A percentile compares a stretch with the other conserved stretches of the same genome.
Conservation (phyloP, 1,139 yeast species). For the Ashbya aceris region DNA sequence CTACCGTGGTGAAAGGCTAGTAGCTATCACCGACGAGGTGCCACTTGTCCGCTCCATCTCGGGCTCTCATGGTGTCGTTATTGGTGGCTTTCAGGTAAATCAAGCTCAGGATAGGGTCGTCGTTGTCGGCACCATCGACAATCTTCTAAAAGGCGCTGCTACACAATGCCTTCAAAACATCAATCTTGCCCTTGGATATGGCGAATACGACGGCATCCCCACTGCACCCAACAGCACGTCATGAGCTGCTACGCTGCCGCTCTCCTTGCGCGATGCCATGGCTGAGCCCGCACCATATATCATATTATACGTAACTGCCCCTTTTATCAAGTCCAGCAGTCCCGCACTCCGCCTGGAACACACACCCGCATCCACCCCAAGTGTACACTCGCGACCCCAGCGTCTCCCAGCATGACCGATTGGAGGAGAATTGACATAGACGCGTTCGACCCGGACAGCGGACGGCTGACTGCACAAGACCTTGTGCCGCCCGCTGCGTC, state of each 20-base stretch:
- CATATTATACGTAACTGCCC: too few species aligned
- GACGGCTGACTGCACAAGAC: constrained; percentile 54
- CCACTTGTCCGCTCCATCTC: constrained; percentile 87
- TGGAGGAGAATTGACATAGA: constrained; percentile 86
- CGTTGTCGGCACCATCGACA: constrained; percentile 89
- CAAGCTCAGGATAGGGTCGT: constrained; percentile 86
- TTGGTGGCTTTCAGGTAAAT: constrained; percentile 94
- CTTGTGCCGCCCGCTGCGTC: constrained; percentile 43
- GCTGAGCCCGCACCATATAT: too few species aligned
- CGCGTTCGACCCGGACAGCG: constrained; percentile 71
- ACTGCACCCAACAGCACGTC: not conserved
- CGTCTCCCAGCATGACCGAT: constrained; percentile 27
- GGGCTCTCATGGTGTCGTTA: constrained; percentile 88
- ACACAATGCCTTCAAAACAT: constrained; percentile 96
- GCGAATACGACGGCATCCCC: constrained; percentile 94
- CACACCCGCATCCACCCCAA: too few species aligned
- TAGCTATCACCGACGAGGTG: constrained; percentile 51
- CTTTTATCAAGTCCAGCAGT: too few species aligned
- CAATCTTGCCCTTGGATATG: constrained; percentile 80
- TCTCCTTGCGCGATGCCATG: too few species aligned
- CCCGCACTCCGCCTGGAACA: too few species aligned
- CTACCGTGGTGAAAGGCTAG: constrained; percentile 78
- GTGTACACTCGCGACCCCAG: too few species aligned
- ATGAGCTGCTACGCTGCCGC: too few species aligned
- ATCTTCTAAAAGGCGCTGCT: constrained; percentile 94